A percentile compares a stretch with the other conserved stretches of the same genome.
Conservation (phyloP, 75 land plant genomes). For the Pinus taeda region DNA sequence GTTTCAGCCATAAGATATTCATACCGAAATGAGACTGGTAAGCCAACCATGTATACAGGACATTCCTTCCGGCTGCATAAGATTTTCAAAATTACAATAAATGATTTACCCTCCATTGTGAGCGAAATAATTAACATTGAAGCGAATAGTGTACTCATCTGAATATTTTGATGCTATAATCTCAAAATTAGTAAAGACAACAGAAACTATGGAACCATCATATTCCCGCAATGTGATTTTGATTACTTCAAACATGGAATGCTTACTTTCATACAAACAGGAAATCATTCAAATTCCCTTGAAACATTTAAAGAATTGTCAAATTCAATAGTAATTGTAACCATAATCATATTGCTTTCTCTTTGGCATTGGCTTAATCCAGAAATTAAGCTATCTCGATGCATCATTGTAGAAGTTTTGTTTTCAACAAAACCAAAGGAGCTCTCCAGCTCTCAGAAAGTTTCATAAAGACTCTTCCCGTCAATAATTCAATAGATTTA, state of each 20-base stretch:
- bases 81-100: slow-evolving; percentile 21
- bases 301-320: background rate
- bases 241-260: too few species aligned
- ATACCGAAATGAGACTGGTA: slow-evolving; percentile 96
- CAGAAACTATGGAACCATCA: too few species aligned
- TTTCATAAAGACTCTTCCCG: background rate
- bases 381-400: background rate
- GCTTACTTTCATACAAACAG: too few species aligned
- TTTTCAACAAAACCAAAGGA: too few species aligned
- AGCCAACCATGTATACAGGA: slow-evolving; percentile 85
- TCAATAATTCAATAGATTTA: background rate
- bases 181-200: too few species aligned
- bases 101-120: background rate
- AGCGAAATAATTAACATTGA: background rate
- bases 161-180: background rate
- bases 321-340: background rate
- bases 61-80: slow-evolving; percentile 94
- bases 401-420: too few species aligned
- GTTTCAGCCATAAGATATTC: slow-evolving; percentile 99
- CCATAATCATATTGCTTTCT: background rate
- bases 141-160: background rate
- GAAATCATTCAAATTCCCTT: background rate
- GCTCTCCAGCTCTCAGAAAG: too few species aligned
- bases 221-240: too few species aligned
- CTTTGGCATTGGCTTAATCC: background rate